These are phyloP conservation scores for Eucommia ulmoides DNA, from an alignment of 257 asterid species.

Conservation along the genomic window DNA sequence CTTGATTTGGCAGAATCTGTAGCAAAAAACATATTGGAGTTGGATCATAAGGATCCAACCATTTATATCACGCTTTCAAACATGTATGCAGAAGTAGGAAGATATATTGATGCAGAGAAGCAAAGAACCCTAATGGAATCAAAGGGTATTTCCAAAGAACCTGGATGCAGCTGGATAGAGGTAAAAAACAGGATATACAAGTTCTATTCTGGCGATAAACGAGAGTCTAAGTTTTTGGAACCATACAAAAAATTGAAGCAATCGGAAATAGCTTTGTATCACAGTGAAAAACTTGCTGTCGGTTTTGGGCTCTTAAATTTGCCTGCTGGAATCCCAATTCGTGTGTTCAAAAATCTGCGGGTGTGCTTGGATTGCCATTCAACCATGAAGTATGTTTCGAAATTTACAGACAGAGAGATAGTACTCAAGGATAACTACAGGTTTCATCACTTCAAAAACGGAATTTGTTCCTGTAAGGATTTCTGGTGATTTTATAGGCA, in stretches of 20 bases:
- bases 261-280: slow-evolving; percentile 7
- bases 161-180: slow-evolving; percentile 22
- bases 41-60: slow-evolving; percentile 17
- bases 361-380: slow-evolving; percentile 14
- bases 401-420: slow-evolving; percentile 5
- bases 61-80: slow-evolving; percentile 16
- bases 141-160: slow-evolving; percentile 13
- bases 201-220: slow-evolving; percentile 17
- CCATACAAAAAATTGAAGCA: slow-evolving; percentile 6
- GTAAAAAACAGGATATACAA: slow-evolving; percentile 8
- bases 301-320: slow-evolving; percentile 13
- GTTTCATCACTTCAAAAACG: slow-evolving; percentile 21
- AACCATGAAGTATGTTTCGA: slow-evolving; percentile 13
- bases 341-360: slow-evolving; percentile 15
- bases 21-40: slow-evolving; percentile 11
- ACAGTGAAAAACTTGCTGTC: slow-evolving; percentile 19
- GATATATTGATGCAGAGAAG: slow-evolving; percentile 10
- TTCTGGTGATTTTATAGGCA: too few relatives aligned
- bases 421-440: slow-evolving; percentile 15
- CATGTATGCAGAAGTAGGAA: slow-evolving; percentile 17
- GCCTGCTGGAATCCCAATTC: slow-evolving; percentile 11
- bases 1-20: slow-evolving; percentile 15
- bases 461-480: slow-evolving; percentile 17
- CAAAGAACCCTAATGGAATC: slow-evolving; percentile 14
- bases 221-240: slow-evolving; percentile 8